Conservation (phyloP, 345 rosid species). For the Salix brachista region DNA sequence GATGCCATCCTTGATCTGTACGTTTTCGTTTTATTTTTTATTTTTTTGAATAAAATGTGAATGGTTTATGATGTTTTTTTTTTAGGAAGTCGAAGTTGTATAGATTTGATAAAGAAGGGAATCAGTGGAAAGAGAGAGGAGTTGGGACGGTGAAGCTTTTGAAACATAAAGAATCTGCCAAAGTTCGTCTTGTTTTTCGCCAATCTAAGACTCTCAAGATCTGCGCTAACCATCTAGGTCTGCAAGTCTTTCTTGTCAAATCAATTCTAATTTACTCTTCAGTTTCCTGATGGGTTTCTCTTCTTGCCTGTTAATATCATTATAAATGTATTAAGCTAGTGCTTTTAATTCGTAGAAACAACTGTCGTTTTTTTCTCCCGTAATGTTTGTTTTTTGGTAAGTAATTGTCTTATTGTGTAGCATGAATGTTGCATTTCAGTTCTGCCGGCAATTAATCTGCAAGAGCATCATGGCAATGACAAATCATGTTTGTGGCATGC, state of each 20-base stretch:
- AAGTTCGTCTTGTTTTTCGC: constrained; percentile 91
- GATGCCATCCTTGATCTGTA: constrained; percentile 78
- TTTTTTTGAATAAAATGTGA: background rate
- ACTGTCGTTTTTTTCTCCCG: background rate
- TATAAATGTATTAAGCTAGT: background rate
- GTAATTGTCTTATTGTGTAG: background rate
- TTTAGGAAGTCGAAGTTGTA: constrained; percentile 86
- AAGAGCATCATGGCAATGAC: constrained; percentile 68
- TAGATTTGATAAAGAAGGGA: constrained; percentile 74
- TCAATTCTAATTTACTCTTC: background rate
- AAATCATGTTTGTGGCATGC: constrained; percentile 81
- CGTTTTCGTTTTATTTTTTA: constrained; percentile 4
- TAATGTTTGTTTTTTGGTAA: background rate
- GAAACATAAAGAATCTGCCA: constrained; percentile 72
- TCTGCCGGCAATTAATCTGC: constrained; percentile 45
- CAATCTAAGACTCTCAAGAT: constrained; percentile 91
- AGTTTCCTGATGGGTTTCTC: background rate
- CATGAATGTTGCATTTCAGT: constrained; percentile 28
- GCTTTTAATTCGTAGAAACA: background rate
- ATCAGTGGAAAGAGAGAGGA: constrained; percentile 95
- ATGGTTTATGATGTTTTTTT: background rate
- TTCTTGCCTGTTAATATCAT: background rate
- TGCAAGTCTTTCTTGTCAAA: background rate
- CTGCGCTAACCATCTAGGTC: constrained; percentile 94
- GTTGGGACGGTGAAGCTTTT: constrained; percentile 84